Percentiles rank a stretch among this genome's conserved stretches.
Evolutionary conservation across 306 rosid genomes (phyloP).

Genomic region (Hylodesmum podocarpum): DNA sequence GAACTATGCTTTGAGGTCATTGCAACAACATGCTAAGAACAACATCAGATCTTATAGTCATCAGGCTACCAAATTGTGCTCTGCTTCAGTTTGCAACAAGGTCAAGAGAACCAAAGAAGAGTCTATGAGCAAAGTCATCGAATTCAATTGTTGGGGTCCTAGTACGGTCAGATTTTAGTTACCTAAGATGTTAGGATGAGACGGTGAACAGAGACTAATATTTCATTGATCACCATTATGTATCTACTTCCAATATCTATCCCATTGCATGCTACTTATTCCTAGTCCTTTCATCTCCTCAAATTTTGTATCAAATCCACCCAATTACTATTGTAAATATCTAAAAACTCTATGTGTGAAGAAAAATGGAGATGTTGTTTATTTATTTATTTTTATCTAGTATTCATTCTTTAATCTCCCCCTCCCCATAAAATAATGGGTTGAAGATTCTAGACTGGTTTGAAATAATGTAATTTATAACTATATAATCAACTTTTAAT

Average conservation of each 20-base stretch:
- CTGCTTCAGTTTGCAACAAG: conserved; percentile 37
- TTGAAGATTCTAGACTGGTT: background rate
- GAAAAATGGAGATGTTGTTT: background rate
- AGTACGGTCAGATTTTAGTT: conserved; percentile 56
- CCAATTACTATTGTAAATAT: too few species aligned
- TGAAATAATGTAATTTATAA: background rate
- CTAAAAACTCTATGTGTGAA: too few species aligned
- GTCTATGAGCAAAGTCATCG: conserved; percentile 51
- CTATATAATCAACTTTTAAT: too few species aligned
- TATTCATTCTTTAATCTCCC: too few species aligned
- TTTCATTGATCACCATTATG: background rate
- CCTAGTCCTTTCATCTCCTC: background rate
- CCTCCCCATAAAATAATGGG: too few species aligned
- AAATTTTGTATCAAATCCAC: background rate
- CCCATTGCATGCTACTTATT: background rate
- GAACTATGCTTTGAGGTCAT: conserved; percentile 55
- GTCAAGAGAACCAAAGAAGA: conserved; percentile 46
- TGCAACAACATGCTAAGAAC: conserved; percentile 57
- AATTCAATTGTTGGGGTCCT: conserved; percentile 69
- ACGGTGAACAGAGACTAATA: background rate
- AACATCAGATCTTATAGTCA: conserved; percentile 45
- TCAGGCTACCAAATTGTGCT: conserved; percentile 40
- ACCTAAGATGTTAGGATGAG: background rate
- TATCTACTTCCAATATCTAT: background rate
- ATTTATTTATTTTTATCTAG: too few species aligned